Evolutionary conservation across 495 filamentous ascomycete genomes (phyloP).

Genomic region (Collariella sp.): DNA sequence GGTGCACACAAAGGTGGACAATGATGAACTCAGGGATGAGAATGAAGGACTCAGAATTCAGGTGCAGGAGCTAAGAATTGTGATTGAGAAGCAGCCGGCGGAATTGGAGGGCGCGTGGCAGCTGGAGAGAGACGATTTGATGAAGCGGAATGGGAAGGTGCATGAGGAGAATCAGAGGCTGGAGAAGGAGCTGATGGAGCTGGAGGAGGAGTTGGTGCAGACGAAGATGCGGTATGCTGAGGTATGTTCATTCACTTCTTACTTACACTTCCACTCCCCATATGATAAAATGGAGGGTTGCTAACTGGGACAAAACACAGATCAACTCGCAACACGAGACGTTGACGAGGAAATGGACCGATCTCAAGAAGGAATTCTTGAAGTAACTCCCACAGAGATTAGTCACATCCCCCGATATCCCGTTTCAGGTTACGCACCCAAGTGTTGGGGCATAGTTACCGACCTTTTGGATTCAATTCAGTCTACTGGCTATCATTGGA

Average conservation of each 20-base stretch:
- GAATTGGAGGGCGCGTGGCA: conserved; percentile 79
- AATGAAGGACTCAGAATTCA: conserved; percentile 80
- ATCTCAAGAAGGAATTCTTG: conserved; percentile 55
- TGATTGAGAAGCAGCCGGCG: conserved; percentile 80
- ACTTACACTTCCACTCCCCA: background rate
- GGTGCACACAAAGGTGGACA: conserved; percentile 85
- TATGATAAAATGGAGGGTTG: background rate
- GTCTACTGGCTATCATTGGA: too few species aligned
- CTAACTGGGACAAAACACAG: conserved; percentile 36
- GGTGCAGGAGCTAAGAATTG: conserved; percentile 67
- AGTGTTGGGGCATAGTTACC: too few species aligned
- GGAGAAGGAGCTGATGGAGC: conserved; percentile 85
- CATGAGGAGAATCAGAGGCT: conserved; percentile 86
- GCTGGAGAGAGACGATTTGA: conserved; percentile 82
- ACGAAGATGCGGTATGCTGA: conserved; percentile 94
- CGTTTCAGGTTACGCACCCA: too few species aligned
- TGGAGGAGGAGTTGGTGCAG: conserved; percentile 87
- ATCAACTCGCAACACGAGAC: conserved; percentile 66
- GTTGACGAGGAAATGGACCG: conserved; percentile 70
- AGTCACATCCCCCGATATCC: background rate
- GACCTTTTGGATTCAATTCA: too few species aligned
- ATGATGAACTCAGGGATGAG: conserved; percentile 77
- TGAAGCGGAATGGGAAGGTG: conserved; percentile 86
- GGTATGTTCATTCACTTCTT: conserved; percentile 45
- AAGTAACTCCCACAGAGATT: background rate